Conservation (phyloP, 345 rosid genomes). For the Psidium guajava region DNA sequence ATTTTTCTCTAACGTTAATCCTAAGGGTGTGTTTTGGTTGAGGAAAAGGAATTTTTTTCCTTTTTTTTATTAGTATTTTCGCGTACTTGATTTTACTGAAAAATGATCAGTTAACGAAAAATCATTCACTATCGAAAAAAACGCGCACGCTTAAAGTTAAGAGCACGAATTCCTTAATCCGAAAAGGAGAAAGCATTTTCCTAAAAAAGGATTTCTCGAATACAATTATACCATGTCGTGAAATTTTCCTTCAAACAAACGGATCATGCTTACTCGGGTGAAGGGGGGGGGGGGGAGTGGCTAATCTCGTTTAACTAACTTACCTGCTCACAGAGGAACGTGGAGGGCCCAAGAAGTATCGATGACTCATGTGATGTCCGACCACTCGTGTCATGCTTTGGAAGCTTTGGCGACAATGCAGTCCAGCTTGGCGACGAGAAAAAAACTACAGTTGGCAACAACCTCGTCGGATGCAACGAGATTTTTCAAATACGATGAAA, state of each 20-base stretch:
- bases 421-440: background rate
- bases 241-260: background rate
- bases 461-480: background rate
- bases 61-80: too few relatives aligned
- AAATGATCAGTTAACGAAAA: background rate
- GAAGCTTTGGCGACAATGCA: background rate
- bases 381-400: background rate
- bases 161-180: background rate
- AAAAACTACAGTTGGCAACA: background rate
- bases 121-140: rapidly evolving
- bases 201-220: background rate
- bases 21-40: background rate
- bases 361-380: background rate
- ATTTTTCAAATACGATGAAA: background rate
- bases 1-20: background rate
- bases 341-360: background rate
- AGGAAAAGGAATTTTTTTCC: too few relatives aligned
- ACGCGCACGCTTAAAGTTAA: background rate
- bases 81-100: background rate
- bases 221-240: background rate
- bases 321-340: background rate
- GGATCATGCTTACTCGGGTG: background rate
- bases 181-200: background rate
- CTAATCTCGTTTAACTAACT: background rate
- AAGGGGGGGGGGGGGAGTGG: background rate